Conservation (phyloP, 192 early-diverging fungal species). For the Mortierella hygrophila region DNA sequence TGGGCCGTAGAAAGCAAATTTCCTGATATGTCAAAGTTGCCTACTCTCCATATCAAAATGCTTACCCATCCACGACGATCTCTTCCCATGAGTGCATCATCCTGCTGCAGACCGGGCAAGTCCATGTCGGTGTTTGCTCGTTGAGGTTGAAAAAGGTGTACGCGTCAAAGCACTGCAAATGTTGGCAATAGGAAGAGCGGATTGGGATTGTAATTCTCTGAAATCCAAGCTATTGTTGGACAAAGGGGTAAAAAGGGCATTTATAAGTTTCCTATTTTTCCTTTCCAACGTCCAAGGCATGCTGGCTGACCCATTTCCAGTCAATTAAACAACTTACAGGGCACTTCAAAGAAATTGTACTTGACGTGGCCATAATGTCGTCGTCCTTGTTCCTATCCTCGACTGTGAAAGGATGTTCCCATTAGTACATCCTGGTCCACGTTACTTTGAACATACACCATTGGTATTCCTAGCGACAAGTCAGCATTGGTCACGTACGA, state of each 20-base stretch:
- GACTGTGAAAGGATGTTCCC: constrained; percentile 16
- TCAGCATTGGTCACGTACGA: constrained; percentile 38
- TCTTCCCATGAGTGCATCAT: constrained; percentile 66
- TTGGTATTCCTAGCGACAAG: not conserved
- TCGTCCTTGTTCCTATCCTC: constrained; percentile 66
- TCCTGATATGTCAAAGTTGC: constrained; percentile 41
- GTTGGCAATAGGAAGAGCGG: constrained; percentile 73
- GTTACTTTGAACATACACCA: not conserved
- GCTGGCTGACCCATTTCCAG: not conserved
- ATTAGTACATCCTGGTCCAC: not conserved
- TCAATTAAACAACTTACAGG: constrained; percentile 68
- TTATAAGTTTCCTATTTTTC: not conserved
- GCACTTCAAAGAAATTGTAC: constrained; percentile 78
- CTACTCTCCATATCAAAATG: constrained; percentile 47
- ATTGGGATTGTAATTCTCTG: constrained; percentile 74
- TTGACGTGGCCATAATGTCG: constrained; percentile 74
- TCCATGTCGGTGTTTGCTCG: constrained; percentile 74
- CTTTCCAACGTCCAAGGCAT: not conserved
- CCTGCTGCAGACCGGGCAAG: constrained; percentile 80
- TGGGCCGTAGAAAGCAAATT: not conserved
- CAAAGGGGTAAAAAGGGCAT: not conserved
- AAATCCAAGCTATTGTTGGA: constrained; percentile 62
- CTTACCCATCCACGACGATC: constrained; percentile 78
- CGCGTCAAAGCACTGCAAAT: constrained; percentile 90
- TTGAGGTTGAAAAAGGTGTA: constrained; percentile 80